A percentile compares a stretch with the other conserved stretches of the same genome.
phyloP scores from a whole-genome alignment of 441 rosid genomes.

The Pelargonium cotyledonis region DNA sequence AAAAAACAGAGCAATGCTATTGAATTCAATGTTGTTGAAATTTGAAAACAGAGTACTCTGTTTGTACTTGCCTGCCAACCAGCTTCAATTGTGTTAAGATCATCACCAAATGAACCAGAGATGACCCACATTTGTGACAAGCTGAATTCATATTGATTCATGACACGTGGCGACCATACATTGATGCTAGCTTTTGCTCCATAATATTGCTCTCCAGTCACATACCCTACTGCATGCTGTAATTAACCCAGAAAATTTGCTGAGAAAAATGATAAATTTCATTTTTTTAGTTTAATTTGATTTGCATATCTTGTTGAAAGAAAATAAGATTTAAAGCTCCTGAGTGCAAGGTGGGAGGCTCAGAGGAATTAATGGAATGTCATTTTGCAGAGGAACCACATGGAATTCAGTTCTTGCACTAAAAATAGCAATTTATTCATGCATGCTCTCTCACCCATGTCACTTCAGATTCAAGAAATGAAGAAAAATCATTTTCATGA shows the following conservation, averaged over 20 bases:
- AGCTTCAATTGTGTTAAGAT: constrained; percentile 97
- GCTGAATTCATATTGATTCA: constrained; percentile 82
- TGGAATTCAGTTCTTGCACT: not conserved
- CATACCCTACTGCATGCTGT: constrained; percentile 98
- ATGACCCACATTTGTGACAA: constrained; percentile 94
- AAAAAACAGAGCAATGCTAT: too few relatives aligned
- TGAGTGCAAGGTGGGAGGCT: too few relatives aligned
- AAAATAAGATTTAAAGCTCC: not conserved
- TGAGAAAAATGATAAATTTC: not conserved
- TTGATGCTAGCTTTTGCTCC: constrained; percentile 96
- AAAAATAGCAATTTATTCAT: not conserved
- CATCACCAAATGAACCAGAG: constrained; percentile 84
- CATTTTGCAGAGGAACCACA: not conserved
- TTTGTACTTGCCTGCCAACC: constrained; percentile 75
- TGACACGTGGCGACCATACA: constrained; percentile 84
- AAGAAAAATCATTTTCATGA: too few relatives aligned
- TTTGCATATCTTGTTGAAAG: not conserved
- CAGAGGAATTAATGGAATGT: too few relatives aligned
- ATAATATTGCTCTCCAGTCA: constrained; percentile 70
- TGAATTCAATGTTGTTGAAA: too few relatives aligned
- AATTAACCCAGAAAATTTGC: not conserved
- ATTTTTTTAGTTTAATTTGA: not conserved
- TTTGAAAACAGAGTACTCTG: too few relatives aligned
- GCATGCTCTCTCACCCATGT: not conserved
- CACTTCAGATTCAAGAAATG: too few relatives aligned